Evolutionary conservation across 2,329 filamentous ascomycete species (phyloP).

Genomic region (Colletotrichum lentis): DNA sequence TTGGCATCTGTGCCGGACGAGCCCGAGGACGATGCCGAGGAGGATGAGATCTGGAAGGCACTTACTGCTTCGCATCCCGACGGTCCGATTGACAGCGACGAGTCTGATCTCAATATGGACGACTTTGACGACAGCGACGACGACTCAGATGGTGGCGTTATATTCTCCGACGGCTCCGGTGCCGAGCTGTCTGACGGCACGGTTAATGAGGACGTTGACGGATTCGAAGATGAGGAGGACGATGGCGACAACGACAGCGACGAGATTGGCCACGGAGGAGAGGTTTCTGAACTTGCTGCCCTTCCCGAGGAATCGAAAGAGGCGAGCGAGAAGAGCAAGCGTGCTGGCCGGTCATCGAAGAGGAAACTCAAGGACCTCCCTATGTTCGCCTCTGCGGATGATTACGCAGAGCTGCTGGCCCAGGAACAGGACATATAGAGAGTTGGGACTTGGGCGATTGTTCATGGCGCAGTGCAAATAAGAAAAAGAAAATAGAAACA

Average conservation of each 20-base stretch:
- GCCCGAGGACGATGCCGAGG: slow-evolving; percentile 64
- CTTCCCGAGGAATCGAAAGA: slow-evolving; percentile 32
- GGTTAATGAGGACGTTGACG: slow-evolving; percentile 50
- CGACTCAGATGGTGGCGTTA: slow-evolving; percentile 24
- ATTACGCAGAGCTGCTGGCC: slow-evolving; percentile 86
- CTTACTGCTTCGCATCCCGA: slow-evolving; percentile 83
- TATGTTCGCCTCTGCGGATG: slow-evolving; percentile 90
- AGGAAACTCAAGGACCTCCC: slow-evolving; percentile 89
- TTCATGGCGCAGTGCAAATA: background rate
- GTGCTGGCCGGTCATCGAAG: slow-evolving; percentile 67
- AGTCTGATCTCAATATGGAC: slow-evolving; percentile 60
- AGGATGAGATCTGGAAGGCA: slow-evolving; percentile 91
- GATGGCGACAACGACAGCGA: slow-evolving; percentile 64
- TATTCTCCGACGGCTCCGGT: slow-evolving; percentile 49
- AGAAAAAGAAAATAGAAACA: background rate
- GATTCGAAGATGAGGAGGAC: slow-evolving; percentile 57
- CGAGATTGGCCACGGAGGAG: slow-evolving; percentile 44
- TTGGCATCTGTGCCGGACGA: slow-evolving; percentile 52
- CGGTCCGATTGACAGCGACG: slow-evolving; percentile 72
- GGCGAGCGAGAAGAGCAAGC: slow-evolving; percentile 51
- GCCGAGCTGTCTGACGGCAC: slow-evolving; percentile 57
- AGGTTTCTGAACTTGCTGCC: slow-evolving; percentile 1
- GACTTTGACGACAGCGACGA: slow-evolving; percentile 56
- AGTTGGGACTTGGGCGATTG: background rate
- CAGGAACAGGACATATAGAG: slow-evolving; percentile 67